Conservation (phyloP, 306 rosid genomes). For the Delonix regia region DNA sequence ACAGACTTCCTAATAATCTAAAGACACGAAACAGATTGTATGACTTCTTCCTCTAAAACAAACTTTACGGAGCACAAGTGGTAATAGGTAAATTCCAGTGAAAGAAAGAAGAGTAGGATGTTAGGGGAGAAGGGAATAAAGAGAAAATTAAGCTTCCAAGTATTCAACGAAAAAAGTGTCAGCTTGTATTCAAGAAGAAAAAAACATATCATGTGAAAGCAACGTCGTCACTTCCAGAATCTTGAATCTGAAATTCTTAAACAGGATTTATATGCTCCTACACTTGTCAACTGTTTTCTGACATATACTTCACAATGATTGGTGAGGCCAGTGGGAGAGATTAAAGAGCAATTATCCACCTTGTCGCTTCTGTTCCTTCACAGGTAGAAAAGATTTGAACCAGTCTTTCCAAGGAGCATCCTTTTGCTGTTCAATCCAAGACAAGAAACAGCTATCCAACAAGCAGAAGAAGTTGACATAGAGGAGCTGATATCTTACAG, state of each 20-base stretch:
- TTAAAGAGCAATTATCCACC: slow-evolving; percentile 35
- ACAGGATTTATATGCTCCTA: slow-evolving; percentile 25
- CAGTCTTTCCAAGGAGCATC: slow-evolving; percentile 95
- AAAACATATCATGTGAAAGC: not conserved
- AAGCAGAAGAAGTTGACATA: slow-evolving; percentile 90
- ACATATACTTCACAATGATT: slow-evolving; percentile 14
- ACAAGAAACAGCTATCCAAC: slow-evolving; percentile 89
- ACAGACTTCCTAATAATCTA: not conserved
- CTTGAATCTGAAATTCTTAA: slow-evolving; percentile 33
- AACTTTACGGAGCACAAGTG: not conserved
- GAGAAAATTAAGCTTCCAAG: slow-evolving; percentile 21
- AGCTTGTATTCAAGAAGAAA: slow-evolving; percentile 5
- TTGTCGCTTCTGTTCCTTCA: slow-evolving; percentile 50
- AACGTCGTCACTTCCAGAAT: slow-evolving; percentile 31
- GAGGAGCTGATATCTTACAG: slow-evolving; percentile 93
- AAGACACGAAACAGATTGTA: not conserved
- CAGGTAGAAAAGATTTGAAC: slow-evolving; percentile 61
- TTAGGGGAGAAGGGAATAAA: not conserved
- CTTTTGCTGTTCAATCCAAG: slow-evolving; percentile 93
- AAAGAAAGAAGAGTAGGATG: not conserved
- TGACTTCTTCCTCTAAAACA: not conserved
- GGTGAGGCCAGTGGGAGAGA: slow-evolving; percentile 11
- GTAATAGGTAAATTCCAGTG: not conserved
- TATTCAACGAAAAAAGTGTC: not conserved
- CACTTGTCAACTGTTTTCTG: slow-evolving; percentile 30